These are phyloP conservation scores for Desmodesmus armatus DNA, from an alignment of 139 green algal species.

Conservation along the genomic window DNA sequence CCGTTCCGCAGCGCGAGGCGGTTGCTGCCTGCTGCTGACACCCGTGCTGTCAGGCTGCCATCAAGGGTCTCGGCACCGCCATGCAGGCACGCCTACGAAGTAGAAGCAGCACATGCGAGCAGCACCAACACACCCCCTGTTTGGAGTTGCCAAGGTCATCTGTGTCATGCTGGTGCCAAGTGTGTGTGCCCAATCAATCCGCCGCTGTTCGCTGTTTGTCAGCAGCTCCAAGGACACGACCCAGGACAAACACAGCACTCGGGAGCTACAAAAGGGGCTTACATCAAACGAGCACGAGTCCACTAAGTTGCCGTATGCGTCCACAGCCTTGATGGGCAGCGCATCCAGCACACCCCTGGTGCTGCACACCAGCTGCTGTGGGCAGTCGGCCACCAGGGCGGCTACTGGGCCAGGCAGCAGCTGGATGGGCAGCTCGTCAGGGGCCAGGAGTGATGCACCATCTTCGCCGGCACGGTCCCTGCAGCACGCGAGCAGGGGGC, in stretches of 20 bases:
- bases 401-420: constrained; percentile 59
- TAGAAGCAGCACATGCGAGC: no score
- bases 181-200: not conserved
- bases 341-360: constrained; percentile 50
- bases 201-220: no score
- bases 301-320: constrained; percentile 65
- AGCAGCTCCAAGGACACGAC: no score
- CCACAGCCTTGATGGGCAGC: constrained; percentile 56
- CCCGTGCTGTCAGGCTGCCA: constrained; percentile 59
- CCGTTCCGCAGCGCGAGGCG: constrained; percentile 60
- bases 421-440: constrained; percentile 62
- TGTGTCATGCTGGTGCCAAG: no score
- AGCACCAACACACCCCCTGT: not conserved
- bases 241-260: not conserved
- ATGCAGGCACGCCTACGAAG: constrained; percentile 57
- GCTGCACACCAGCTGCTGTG: constrained; percentile 54
- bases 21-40: constrained; percentile 65
- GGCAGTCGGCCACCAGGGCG: constrained; percentile 60
- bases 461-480: constrained; percentile 48
- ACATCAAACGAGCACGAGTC: constrained; percentile 59
- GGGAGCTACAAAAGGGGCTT: not conserved
- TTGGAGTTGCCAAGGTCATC: not conserved
- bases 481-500: no score
- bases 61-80: constrained; percentile 53
- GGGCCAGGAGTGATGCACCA: constrained; percentile 47